Evolutionary conservation across 1,284 basidiomycete genomes (phyloP), one percentile per base, ranked within the genome.

Genomic region (Rhodotorula sp.): DNA sequence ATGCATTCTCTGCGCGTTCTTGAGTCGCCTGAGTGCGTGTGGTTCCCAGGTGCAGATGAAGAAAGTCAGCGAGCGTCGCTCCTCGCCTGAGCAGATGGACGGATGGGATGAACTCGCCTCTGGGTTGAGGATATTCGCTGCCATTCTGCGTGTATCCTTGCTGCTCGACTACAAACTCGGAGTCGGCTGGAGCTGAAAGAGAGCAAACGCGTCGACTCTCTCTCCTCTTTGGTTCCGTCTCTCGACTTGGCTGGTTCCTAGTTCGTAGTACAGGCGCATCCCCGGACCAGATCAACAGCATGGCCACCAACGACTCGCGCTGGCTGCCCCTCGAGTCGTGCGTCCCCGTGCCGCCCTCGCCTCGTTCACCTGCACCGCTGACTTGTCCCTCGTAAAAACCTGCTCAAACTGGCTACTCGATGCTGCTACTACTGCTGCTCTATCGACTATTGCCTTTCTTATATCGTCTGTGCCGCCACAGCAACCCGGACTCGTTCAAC

Each of bases 1-100:
- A 66, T 57, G 64, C 74, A 70, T 76, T 76, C 75, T 76, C 75
- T 59, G 75, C 75, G 52, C 75, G 72, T 65, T 76, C 75, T 71
- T 76, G 75, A 2, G 75, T 76, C 1, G 75, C 67, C 75, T 76
- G 64, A 49, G 26, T 26, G 16, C 15, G 34, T 60, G 39, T 8
- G 23, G 23, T 23, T 20, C 21, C 5, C n/a, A 10, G 46, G 26
- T 58, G 29, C 62, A 62, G 34, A 18, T 20, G 59, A 58, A 48
- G 20, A 21, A 47, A 8, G 48, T n/a, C 23, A 54, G 48, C 8
- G 48, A 54, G 48, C 8, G 48, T n/a, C 8, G 23, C 8, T n/a
- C 34, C 29, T 29, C 29, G 29, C 29, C 29, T 29, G 29, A 29
- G 29, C 29, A 29, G 23, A 15, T 15, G n/a, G 21, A 10, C 2